Percentiles rank a stretch among this genome's conserved stretches.
These are phyloP conservation scores for Saussurea involucrata DNA, from an alignment of 129 eudicot species.

Conservation along the genomic window DNA sequence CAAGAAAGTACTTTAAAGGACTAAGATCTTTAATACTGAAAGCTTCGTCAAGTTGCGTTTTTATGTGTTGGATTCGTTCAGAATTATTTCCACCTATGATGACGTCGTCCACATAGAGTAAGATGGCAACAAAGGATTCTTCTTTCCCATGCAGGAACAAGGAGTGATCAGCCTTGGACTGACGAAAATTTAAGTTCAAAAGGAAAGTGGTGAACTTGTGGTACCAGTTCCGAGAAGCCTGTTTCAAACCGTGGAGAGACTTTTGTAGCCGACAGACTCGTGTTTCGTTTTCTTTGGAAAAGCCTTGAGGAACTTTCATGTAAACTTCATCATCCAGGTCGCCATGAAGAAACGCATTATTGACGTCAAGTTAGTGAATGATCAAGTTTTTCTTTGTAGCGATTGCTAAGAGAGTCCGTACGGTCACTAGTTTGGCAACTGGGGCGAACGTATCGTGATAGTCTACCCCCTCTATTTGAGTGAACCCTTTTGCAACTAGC, in stretches of 20 bases:
- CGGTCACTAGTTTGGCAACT: not conserved
- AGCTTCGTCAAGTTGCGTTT: too few species aligned
- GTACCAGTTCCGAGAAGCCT: too few species aligned
- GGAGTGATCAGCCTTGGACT: not conserved
- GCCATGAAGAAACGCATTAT: not conserved
- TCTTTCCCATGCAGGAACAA: not conserved
- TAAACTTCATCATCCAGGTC: not conserved
- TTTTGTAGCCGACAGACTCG: too few species aligned
- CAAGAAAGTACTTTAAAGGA: not conserved
- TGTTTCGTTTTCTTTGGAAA: not conserved
- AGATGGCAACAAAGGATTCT: not conserved
- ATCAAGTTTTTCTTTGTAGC: not conserved
- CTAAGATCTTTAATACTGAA: not conserved
- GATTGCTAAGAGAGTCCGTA: not conserved
- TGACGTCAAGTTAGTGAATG: not conserved
- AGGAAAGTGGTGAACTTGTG: too few species aligned
- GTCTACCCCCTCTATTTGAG: not conserved
- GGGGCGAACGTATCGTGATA: not conserved
- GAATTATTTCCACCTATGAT: not conserved
- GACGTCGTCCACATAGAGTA: not conserved
- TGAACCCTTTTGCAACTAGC: not conserved
- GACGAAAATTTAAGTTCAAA: not conserved
- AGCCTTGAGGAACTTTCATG: not conserved
- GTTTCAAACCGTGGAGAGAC: not conserved
- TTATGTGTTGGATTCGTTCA: not conserved